These are phyloP conservation scores for Xylaria arbuscula DNA, from an alignment of 2,329 filamentous ascomycete species.

Conservation along the genomic window DNA sequence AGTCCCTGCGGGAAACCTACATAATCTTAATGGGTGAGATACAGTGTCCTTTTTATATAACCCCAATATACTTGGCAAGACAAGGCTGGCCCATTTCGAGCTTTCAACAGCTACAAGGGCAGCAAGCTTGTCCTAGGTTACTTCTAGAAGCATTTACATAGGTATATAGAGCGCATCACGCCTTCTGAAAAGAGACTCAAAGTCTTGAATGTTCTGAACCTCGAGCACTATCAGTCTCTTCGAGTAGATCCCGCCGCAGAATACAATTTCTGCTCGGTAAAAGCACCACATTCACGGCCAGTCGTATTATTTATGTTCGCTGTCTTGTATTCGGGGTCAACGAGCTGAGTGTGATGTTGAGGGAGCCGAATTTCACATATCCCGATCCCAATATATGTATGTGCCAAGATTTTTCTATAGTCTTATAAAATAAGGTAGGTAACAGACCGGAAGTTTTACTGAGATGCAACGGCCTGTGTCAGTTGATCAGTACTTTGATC, in stretches of 20 bases:
- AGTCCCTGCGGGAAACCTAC: background rate
- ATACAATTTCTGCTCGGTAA: background rate
- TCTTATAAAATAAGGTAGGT: too few species aligned
- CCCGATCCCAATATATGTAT: too few species aligned
- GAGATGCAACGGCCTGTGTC: too few species aligned
- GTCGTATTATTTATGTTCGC: background rate
- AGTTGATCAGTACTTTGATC: too few species aligned
- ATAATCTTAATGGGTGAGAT: constrained; percentile 11
- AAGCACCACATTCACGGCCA: background rate
- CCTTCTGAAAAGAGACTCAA: background rate
- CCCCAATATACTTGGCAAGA: constrained; percentile 7
- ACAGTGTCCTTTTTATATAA: background rate
- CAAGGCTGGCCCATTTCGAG: background rate
- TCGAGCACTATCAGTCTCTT: constrained; percentile 1
- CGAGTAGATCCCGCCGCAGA: background rate
- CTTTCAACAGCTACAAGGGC: background rate
- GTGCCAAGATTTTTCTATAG: too few species aligned
- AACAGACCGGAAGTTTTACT: too few species aligned
- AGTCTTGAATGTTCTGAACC: constrained; percentile 6
- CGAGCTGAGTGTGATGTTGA: too few species aligned
- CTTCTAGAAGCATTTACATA: constrained; percentile 8
- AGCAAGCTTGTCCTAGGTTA: background rate
- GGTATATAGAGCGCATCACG: constrained; percentile 2
- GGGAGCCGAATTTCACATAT: too few species aligned
- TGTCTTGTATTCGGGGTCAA: too few species aligned